Base-by-base conservation (phyloP, 441 rosid genomes). In the Viola pubescens region DNA sequence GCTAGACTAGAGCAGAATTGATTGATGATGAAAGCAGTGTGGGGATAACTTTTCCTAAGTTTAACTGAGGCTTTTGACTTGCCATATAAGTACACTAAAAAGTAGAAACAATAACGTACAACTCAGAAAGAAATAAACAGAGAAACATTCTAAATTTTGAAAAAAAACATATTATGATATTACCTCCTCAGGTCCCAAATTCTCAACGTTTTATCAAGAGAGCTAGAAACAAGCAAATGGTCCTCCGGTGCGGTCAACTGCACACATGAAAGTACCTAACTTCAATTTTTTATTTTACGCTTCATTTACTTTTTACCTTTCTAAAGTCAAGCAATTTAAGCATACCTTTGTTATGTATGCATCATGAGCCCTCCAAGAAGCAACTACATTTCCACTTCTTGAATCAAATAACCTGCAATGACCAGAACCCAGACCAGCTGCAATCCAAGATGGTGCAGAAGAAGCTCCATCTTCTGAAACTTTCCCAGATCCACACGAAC, bases 151-250 rank as follows among this genome's bases (percentile, higher is more conserved):
- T 26, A 26, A 26, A 26, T 26, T 26, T 26, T 26, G 19, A 5
- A 9, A 44, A 39, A 54, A 16, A 6, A 61, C 37, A 52, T 3
- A 47, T 13, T 52, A 43, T 41, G 60, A 48, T 8, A 56, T 54
- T 65, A 91, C 98, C 87, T 83, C 72, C 97, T 85, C 67, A 91
- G 63, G 81, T 91, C 97, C 98, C 98, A 91, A 59, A 87, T 80
- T 48, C 81, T 79, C 73, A 91, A 59, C 56, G 91, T 85, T 73
- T 64, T 77, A 73, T 89, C 98, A 56, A 83, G 89, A 61, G 97
- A 91, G 82, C 98, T 91, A 59, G 98, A 89, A 70, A 91, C 87
- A 72, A 91, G 92, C 66, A 82, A 70, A 81, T 91, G 88, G 58
- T 82, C 82, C 74, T 87, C 94, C 7, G 87, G 82, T 63, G 94